Conservation (phyloP, 441 rosid genomes). For the Biscutella auriculata region DNA sequence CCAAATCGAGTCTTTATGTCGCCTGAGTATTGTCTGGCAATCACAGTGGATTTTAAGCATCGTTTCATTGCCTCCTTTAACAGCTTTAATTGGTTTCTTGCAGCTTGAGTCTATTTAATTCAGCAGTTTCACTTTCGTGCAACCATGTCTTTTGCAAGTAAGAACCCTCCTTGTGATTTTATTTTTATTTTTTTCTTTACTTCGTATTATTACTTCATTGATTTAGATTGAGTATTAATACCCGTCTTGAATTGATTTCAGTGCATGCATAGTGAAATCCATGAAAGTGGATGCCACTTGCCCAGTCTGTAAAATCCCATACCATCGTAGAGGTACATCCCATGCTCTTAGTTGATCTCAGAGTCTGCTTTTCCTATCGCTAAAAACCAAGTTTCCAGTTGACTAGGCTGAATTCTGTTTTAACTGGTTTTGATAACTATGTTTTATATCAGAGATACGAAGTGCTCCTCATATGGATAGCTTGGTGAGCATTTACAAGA, state of each 20-base stretch:
- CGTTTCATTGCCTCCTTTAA: background rate
- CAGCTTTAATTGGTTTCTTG: background rate
- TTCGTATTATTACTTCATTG: background rate
- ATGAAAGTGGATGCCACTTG: slow-evolving; percentile 68
- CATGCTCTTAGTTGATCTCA: background rate
- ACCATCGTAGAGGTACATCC: slow-evolving; percentile 52
- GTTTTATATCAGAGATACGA: slow-evolving; percentile 47
- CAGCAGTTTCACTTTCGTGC: slow-evolving; percentile 64
- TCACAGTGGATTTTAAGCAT: background rate
- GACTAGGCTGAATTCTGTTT: background rate
- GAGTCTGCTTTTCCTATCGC: background rate
- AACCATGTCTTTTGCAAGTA: slow-evolving; percentile 95
- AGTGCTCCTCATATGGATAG: slow-evolving; percentile 90
- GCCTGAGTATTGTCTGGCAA: background rate
- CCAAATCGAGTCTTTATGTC: too few species aligned
- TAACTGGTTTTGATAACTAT: background rate
- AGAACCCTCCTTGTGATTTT: slow-evolving; percentile 16
- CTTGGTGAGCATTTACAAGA: slow-evolving; percentile 71
- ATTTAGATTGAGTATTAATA: background rate
- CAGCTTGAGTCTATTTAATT: slow-evolving; percentile 66
- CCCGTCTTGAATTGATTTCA: slow-evolving; percentile 14
- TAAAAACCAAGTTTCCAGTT: background rate
- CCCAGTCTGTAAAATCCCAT: slow-evolving; percentile 80
- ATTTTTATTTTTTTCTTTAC: background rate
- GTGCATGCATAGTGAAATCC: slow-evolving; percentile 59